phyloP scores from a whole-genome alignment of 257 asterid species.

The Anisodus acutangulus region DNA sequence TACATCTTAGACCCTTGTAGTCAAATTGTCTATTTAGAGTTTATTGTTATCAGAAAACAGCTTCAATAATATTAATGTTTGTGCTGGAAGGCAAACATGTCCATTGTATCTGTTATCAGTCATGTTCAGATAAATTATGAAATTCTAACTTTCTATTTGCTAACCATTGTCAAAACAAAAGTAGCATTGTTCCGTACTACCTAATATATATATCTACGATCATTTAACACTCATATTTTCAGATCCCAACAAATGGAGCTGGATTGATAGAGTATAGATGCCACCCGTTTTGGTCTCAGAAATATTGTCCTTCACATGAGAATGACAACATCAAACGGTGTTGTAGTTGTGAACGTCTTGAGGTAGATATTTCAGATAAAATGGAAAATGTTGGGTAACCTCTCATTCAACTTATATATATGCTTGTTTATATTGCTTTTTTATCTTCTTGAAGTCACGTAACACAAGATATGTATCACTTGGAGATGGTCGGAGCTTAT shows the following conservation, averaged over 20 bases:
- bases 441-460: slow-evolving; percentile 51
- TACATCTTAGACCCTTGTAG: background rate
- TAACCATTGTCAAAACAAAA: background rate
- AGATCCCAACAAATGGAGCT: slow-evolving; percentile 80
- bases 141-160: background rate
- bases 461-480: slow-evolving; percentile 66
- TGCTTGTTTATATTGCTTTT: background rate
- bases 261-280: slow-evolving; percentile 96
- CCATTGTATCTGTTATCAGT: background rate
- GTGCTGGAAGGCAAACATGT: background rate
- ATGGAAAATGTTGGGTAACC: background rate
- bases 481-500: slow-evolving; percentile 87
- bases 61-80: background rate
- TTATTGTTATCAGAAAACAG: background rate
- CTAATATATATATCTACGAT: background rate
- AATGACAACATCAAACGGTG: slow-evolving; percentile 80
- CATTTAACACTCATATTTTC: slow-evolving; percentile 30
- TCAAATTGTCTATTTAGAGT: background rate
- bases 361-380: slow-evolving; percentile 49
- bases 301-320: slow-evolving; percentile 91
- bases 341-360: slow-evolving; percentile 95
- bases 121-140: background rate
- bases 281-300: slow-evolving; percentile 96
- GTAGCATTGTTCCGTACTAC: background rate
- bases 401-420: background rate